Evolutionary conservation across 352 stramenopile species (phyloP).

Genomic region (Aphanomyces euteiches): DNA sequence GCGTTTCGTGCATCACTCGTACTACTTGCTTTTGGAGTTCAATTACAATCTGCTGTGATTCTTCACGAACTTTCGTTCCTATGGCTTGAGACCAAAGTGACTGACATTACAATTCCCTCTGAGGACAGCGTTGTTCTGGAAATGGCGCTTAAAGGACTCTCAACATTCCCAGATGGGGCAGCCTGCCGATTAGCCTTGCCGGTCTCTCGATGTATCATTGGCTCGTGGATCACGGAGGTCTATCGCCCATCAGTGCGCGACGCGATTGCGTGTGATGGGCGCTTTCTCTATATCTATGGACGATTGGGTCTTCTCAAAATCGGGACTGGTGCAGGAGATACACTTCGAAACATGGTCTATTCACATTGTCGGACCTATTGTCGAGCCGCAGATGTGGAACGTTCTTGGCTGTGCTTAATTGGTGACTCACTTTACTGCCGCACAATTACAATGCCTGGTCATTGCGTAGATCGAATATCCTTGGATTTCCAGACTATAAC

Average conservation of each 20-base stretch:
- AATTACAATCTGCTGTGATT: conserved; percentile 65
- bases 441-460: conserved; percentile 64
- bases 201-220: conserved; percentile 50
- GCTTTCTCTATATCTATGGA: conserved; percentile 65
- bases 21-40: conserved; percentile 49
- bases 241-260: conserved; percentile 64
- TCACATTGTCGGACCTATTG: conserved; percentile 55
- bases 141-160: conserved; percentile 36
- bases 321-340: conserved; percentile 58
- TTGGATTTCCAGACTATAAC: conserved; percentile 44
- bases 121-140: conserved; percentile 33
- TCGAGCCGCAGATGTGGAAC: conserved; percentile 55
- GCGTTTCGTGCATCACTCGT: conserved; percentile 39
- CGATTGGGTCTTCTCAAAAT: conserved; percentile 63
- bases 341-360: conserved; percentile 69
- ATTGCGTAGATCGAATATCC: conserved; percentile 59
- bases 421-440: conserved; percentile 59
- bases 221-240: conserved; percentile 63
- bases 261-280: conserved; percentile 62
- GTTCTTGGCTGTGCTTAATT: conserved; percentile 77
- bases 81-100: conserved; percentile 33
- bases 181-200: conserved; percentile 43
- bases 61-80: conserved; percentile 43
- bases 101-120: conserved; percentile 28
- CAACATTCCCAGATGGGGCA: conserved; percentile 32